Evolutionary conservation across 495 filamentous ascomycete species (phyloP), one percentile per base, ranked within the genome.

Genomic region (Tuber umbilicatum): DNA sequence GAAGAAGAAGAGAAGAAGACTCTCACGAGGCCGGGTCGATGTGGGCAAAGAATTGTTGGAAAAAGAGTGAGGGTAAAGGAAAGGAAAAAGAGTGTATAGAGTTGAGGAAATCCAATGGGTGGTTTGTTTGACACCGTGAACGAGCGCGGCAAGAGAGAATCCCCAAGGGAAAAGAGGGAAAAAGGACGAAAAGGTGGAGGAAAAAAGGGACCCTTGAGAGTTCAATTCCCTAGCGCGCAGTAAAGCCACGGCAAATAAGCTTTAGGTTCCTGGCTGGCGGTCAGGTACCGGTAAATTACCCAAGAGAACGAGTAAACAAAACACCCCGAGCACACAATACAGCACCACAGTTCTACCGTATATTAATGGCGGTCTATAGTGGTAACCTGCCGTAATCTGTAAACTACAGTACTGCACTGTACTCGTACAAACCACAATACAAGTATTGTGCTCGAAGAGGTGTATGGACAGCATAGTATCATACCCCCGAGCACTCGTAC

Each of bases 21-120:
- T 64, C 70, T 67, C 74, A 71, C 75, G 71, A 77, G 42, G 60
- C 75, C 72, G 50, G 68, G 55, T 35, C 69, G 75, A 71, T 74
- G 73, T 69, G 23, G 38, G 50, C 31, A 60, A 14, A 60, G 50
- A 60, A 60, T 27, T 60, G 42, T 31, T 69, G 60, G 60, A 43
- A 68, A 72, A 35, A 14, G 35, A 71, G 38, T 16, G 47, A 71
- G 41, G 5, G n/a, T 21, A n/a, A 64, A 73, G 17, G 43, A 31
- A 47, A 71, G n/a, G 23, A 64, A 35, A 45, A 74, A 23, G 35
- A 35, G 43, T 4, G 38, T n/a, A 60, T 6, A 47, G 43, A 47
- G 43, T 47, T 14, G 4, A 42, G n/a, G 17, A 27, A 60, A 60
- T 60, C 31, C n/a, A 60, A 60, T 60, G 50, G 50, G n/a, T 5